Base-by-base conservation (phyloP, 306 rosid genomes). In the Prunus dulcis region DNA sequence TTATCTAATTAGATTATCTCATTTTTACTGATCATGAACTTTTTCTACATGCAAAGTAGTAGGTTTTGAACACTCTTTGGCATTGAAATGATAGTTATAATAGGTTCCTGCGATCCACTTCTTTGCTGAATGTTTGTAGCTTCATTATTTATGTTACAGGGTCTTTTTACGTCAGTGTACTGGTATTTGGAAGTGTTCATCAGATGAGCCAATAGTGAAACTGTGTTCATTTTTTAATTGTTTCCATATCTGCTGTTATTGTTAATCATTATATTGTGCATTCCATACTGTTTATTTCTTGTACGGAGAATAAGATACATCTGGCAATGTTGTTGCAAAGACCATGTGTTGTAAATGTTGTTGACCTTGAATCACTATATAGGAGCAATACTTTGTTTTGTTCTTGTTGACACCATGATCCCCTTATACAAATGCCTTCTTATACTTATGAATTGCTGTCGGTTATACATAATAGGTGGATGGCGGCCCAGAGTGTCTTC, bases 401-500 rank as follows among this genome's bases (percentile, higher is more conserved):
- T 46, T 70, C 50, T 68, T 69, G 49, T 49, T 43, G 4, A 30
- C 57, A n/a, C 67, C 52, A 10, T 64, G 52, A 63, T 79, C 19
- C 15, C 15, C 56, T 60, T 62, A 30, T 58, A 6, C 43, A 61
- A 28, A 7, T 73, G 61, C 66, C 38, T 49, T 32, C 56, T 34
- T 47, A 80, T 79, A 62, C 74, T 71, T 52, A 41, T 38, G 7
- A 76, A 68, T 25, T 70, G 49, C 70, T 53, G 57, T 45, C 75
- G 69, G 71, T 72, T 79, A 72, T 65, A 28, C 61, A 32, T 73
- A 14, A 76, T 78, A 95, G 98, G 98, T 92, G 98, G 98, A 79
- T 95, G 68, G 98, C 91, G 0, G 97, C 97, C 32, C 98, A 95
- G 78, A 95, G 98, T 68, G 85, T 95, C 74, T 95, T 95, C 88